Base-by-base conservation (phyloP, 139 green algal genomes). In the Coccomyxa sp. region DNA sequence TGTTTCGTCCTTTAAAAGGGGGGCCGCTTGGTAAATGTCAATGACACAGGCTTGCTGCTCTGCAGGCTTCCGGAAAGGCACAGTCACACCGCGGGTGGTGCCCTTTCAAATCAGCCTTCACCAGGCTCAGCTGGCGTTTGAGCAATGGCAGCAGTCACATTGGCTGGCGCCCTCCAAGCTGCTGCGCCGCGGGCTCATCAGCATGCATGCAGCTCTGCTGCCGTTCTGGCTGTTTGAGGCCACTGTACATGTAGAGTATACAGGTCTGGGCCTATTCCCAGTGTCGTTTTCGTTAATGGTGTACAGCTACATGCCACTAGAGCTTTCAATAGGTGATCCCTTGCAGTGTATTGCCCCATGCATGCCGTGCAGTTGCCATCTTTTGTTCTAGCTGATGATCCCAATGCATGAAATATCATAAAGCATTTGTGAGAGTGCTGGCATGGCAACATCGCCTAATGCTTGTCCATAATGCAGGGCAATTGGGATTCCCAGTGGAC, bases 181-280 rank as follows among this genome's bases (percentile, higher is more conserved):
- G 81, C 79, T 91, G 81, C 63, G 67, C 3, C 28, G 82, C 12
- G 68, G 57, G 25, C 75, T 79, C 13, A 63, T 74, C 57, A 31
- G 38, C 32, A 60, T 92, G 77, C 76, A 78, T 1, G 76, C 88
- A 1, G 86, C 76, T 11, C 79, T 89, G 58, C 85, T 92, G 82
- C 89, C 89, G 0, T 91, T 92, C 80, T 92, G 85, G 86, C 77
- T 92, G 27, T 92, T 92, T 84, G 85, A 88, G 13, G 78, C 84
- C 31, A 58, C 63, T 1, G 81, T 90, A 0, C 78, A 81, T 13
- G 83, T 90, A 18, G 77, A 88, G 32, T 87, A 83, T 10, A 79
- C 77, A 67, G 83, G 77, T 68, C 0, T 17, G 77, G 0, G 13
- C 0, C 17, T 14, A 28, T 9, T 78, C 10, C 4, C 18, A 78